A percentile compares a stretch with the other conserved stretches of the same genome.
phyloP scores from a whole-genome alignment of 306 rosid genomes.

The peach (Prunus persica) region Prunus_persica_NCBIv2 NC_034012.1:19434001-19434500 shows the following conservation, averaged over 20 bases:
- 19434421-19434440: too few species aligned
- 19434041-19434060: conserved; percentile 48
- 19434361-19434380: neutral
- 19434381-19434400: neutral
- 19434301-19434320: too few species aligned
- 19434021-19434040: conserved; percentile 62
- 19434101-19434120: neutral
- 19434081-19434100: conserved; percentile 33
- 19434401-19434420: too few species aligned
- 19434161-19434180: neutral
- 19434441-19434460: neutral
- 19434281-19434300: neutral
- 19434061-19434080: conserved; percentile 54
- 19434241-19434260: too few species aligned
- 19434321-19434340: neutral
- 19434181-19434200: neutral
- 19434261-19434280: neutral
- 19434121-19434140: neutral
- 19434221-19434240: neutral
- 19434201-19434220: neutral
- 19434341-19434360: neutral
- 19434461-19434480: too few species aligned
- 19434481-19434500: too few species aligned
- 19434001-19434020: conserved; percentile 83
- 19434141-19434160: neutral